These are phyloP conservation scores for Coemansia sp. DNA, from an alignment of 192 early-diverging fungal genomes.

Conservation along the genomic window DNA sequence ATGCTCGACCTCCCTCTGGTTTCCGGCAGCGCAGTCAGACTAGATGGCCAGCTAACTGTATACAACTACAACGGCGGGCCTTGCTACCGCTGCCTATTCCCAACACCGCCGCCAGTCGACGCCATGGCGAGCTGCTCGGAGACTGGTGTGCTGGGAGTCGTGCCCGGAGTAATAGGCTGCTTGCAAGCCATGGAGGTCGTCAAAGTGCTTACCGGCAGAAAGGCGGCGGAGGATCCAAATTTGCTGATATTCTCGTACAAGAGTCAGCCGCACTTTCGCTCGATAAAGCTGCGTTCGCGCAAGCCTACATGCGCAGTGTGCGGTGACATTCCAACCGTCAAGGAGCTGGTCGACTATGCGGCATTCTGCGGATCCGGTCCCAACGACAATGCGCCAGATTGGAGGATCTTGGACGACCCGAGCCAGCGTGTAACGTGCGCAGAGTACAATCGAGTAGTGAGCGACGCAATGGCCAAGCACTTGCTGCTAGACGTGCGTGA, in stretches of 20 bases:
- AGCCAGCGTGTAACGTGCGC: constrained; percentile 55
- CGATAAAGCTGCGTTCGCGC: constrained; percentile 73
- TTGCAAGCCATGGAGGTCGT: constrained; percentile 91
- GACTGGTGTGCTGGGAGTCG: constrained; percentile 90
- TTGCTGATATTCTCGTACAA: constrained; percentile 81
- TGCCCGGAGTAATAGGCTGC: constrained; percentile 90
- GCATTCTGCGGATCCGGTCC: constrained; percentile 85
- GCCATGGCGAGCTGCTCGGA: constrained; percentile 89
- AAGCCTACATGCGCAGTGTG: constrained; percentile 81
- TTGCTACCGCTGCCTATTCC: constrained; percentile 96
- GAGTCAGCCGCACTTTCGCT: constrained; percentile 69
- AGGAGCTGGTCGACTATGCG: constrained; percentile 84
- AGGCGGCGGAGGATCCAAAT: constrained; percentile 59
- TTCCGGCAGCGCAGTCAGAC: constrained; percentile 83
- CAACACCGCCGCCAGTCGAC: constrained; percentile 86
- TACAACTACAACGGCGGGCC: constrained; percentile 90
- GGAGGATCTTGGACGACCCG: constrained; percentile 39
- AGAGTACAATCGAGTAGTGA: constrained; percentile 56
- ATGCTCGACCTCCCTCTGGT: constrained; percentile 78
- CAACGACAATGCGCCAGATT: constrained; percentile 66
- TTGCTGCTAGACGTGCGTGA: constrained; percentile 90
- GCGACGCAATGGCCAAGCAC: constrained; percentile 40
- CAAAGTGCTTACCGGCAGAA: constrained; percentile 75
- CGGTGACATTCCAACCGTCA: constrained; percentile 79
- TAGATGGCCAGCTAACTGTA: constrained; percentile 96